phyloP scores from a whole-genome alignment of 495 filamentous ascomycete genomes.

The Astrothelium macrocarpum region DNA sequence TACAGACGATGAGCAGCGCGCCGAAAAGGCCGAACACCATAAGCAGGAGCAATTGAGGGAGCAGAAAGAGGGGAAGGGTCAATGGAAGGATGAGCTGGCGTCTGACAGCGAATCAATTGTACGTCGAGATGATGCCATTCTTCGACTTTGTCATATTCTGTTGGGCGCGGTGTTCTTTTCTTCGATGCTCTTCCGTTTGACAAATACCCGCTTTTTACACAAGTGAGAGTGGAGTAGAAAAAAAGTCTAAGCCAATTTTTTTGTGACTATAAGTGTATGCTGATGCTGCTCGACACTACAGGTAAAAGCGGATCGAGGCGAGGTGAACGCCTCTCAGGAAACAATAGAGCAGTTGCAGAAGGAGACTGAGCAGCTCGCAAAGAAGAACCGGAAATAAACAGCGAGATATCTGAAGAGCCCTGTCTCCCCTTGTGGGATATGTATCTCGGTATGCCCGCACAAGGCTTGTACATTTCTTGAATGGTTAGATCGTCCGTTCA shows the following conservation, averaged over 20 bases:
- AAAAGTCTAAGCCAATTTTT: too few species aligned
- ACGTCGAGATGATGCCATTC: conserved; percentile 17
- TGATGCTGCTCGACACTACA: conserved; percentile 18
- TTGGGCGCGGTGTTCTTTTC: not conserved
- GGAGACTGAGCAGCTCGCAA: conserved; percentile 35
- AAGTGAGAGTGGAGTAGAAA: too few species aligned
- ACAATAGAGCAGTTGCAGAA: conserved; percentile 45
- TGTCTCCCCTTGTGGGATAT: not conserved
- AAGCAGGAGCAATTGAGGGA: conserved; percentile 63
- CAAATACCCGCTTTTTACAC: too few species aligned
- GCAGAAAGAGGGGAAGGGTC: conserved; percentile 62
- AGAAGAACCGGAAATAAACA: conserved; percentile 14
- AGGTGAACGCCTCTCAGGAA: conserved; percentile 36
- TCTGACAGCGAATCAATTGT: conserved; percentile 74
- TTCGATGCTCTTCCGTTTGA: not conserved
- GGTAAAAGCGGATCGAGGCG: conserved; percentile 57
- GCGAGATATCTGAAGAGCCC: not conserved
- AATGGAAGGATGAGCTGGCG: conserved; percentile 74
- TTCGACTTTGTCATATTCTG: not conserved
- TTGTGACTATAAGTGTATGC: not conserved
- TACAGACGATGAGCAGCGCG: conserved; percentile 26
- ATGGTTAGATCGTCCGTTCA: not conserved
- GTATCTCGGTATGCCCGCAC: not conserved
- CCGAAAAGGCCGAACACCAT: conserved; percentile 50
- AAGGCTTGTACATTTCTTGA: not conserved